Evolutionary conservation across 2,329 filamentous ascomycete species (phyloP), one percentile per base, ranked within the genome.

Genomic region (Hymenoscyphus fraxineus): DNA sequence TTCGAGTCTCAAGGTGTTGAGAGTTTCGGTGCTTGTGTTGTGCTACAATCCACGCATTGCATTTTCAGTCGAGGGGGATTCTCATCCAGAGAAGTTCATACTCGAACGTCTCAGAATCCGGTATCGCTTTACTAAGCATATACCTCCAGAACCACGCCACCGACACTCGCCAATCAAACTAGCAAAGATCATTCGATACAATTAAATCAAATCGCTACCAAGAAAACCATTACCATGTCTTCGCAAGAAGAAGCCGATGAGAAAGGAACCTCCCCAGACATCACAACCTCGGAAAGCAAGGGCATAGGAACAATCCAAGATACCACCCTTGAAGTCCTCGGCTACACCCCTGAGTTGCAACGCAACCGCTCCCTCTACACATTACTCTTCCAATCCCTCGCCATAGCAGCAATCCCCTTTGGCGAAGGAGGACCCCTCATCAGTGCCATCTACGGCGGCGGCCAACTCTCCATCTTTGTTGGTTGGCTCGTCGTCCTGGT

Each of bases 281-380:
- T 47, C 13, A 27, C 44, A 3, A 40, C 44, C 27, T 55, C n/a
- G 38, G 59, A 13, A 13, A 19, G 31, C 35, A 51, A 66, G 60
- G 64, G 51, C n/a, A 12, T 58, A 6, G 68, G 67, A 1, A 60
- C 39, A 0, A 47, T 63, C 7, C 65, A 69, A 44, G 71, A 73
- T 27, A 44, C 67, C 39, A 68, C 59, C 19, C 59, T 74, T 6
- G 68, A 69, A 35, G 69, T 63, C 32, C 76, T 88, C 27, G 84
- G 85, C 35, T 88, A 88, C 75, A 82, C 80, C 64, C 80, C 83
- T 4, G 83, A 86, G 70, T 76, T 88, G 19, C 77, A 74, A 22
- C 81, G 84, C 27, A 88, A 88, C 67, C 80, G 86, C 39, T 87
- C 85, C 0, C 80, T 87, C 70, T 79, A 82, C 67, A 87, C 84